Evolutionary conservation across 2,329 filamentous ascomycete genomes (phyloP).

Genomic region (Cytospora paraplurivora): DNA sequence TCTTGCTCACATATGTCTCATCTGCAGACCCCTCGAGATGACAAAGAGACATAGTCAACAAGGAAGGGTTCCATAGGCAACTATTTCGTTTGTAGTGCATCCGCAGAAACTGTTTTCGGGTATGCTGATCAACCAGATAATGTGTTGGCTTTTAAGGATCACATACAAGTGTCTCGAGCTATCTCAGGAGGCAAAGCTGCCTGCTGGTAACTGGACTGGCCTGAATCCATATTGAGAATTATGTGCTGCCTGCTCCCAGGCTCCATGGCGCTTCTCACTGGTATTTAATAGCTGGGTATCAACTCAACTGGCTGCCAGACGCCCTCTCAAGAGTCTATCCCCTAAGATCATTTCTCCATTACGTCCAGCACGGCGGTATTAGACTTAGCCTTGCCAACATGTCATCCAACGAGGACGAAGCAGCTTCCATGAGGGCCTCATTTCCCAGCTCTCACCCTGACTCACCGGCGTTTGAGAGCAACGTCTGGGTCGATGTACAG

Average conservation of each 20-base stretch:
- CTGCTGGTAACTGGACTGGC: not conserved
- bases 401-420: not conserved
- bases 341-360: not conserved
- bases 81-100: not conserved
- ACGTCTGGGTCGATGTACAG: not conserved
- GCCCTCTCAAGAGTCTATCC: not conserved
- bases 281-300: not conserved
- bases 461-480: not conserved
- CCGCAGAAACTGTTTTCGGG: not conserved
- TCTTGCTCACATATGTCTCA: not conserved
- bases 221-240: not conserved
- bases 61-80: not conserved
- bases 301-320: not conserved
- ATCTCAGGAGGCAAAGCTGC: not conserved
- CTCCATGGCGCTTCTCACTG: not conserved
- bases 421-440: not conserved
- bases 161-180: not conserved
- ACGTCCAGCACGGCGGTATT: not conserved
- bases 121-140: not conserved
- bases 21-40: not conserved
- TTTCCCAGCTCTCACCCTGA: not conserved
- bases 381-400: not conserved
- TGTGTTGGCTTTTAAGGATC: not conserved
- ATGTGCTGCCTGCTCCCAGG: not conserved
- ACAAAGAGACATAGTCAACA: not conserved